These are phyloP conservation scores for Hordeum vulgare DNA, from an alignment of 176 grass and related monocot species.

Conservation along the genomic window DNA sequence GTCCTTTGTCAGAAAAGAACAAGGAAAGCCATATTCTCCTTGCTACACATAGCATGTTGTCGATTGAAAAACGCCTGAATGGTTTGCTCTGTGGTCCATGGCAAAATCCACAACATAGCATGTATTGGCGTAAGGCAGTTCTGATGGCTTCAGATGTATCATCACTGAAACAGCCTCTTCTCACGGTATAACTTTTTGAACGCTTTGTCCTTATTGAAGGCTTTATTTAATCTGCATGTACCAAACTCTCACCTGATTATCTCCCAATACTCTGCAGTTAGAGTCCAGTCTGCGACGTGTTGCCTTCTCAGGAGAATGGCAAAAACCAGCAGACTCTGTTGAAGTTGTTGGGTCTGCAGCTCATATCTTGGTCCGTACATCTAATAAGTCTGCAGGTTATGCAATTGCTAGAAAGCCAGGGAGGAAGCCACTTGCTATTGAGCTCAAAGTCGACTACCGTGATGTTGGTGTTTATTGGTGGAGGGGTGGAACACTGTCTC, in stretches of 20 bases:
- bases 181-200: conserved; percentile 43
- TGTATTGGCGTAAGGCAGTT: conserved; percentile 63
- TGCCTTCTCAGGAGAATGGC: conserved; percentile 71
- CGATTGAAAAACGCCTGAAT: conserved; percentile 69
- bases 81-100: conserved; percentile 86
- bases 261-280: conserved; percentile 48
- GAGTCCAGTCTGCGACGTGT: conserved; percentile 74
- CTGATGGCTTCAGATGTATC: conserved; percentile 57
- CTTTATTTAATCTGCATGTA: conserved; percentile 3
- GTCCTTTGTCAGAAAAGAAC: conserved; percentile 45
- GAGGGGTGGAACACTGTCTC: conserved; percentile 84
- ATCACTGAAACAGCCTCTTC: conserved; percentile 71
- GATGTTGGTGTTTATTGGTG: conserved; percentile 85
- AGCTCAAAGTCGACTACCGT: conserved; percentile 46
- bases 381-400: conserved; percentile 37
- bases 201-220: not conserved
- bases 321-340: conserved; percentile 77
- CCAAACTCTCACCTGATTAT: conserved; percentile 11
- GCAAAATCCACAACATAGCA: conserved; percentile 79
- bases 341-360: conserved; percentile 84
- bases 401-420: conserved; percentile 56
- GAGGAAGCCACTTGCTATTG: conserved; percentile 48
- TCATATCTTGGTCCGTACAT: conserved; percentile 55
- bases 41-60: conserved; percentile 58
- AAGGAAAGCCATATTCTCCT: conserved; percentile 57